Evolutionary conservation across 805 yeast genomes (phyloP).

Genomic region (Scheffersomyces coipomensis): DNA sequence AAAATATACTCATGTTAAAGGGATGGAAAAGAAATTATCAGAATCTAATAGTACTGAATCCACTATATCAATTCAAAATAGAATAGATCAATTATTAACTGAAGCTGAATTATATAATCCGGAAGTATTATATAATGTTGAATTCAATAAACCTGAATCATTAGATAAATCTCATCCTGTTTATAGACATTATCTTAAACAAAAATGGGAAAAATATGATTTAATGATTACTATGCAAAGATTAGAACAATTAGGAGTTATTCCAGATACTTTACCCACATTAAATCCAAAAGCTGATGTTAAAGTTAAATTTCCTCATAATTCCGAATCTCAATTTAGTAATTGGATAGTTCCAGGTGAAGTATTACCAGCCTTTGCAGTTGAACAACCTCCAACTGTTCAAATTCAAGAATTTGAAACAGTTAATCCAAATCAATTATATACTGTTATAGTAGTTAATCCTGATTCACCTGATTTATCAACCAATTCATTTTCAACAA

Average conservation of each 20-base stretch:
- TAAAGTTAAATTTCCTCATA: conserved; percentile 70
- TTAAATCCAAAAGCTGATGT: conserved; percentile 78
- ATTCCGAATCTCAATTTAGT: conserved; percentile 49
- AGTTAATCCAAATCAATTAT: conserved; percentile 49
- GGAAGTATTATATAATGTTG: conserved; percentile 72
- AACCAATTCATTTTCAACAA: conserved; percentile 66
- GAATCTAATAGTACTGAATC: conserved; percentile 13
- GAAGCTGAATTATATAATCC: conserved; percentile 79
- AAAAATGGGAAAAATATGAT: conserved; percentile 70
- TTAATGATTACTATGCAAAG: conserved; percentile 88
- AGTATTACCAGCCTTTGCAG: conserved; percentile 68
- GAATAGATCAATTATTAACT: conserved; percentile 34
- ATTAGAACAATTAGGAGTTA: conserved; percentile 76
- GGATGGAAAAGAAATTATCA: conserved; percentile 25
- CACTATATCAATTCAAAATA: conserved; percentile 11
- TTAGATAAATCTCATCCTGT: conserved; percentile 75
- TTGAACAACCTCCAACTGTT: conserved; percentile 73
- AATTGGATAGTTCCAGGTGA: conserved; percentile 81
- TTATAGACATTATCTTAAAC: conserved; percentile 65
- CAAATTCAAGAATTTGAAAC: conserved; percentile 69
- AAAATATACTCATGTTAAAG: conserved; percentile 38
- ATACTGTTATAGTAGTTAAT: conserved; percentile 79
- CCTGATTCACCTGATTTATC: conserved; percentile 86
- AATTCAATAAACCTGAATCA: conserved; percentile 39
- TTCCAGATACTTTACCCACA: conserved; percentile 94